Conservation (phyloP, 768 basidiomycete species). For the Russula vinacea region DNA sequence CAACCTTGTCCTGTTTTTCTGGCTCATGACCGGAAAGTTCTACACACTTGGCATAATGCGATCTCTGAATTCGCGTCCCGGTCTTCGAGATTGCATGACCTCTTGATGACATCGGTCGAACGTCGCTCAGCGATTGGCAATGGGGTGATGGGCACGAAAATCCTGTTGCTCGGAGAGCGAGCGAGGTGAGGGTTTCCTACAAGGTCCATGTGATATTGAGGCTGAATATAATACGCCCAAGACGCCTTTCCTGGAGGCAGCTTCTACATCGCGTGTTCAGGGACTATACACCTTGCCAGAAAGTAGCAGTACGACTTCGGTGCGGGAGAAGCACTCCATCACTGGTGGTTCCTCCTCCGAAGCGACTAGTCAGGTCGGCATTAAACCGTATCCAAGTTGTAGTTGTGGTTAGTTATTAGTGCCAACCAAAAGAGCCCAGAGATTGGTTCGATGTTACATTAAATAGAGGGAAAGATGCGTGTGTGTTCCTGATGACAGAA, state of each 20-base stretch:
- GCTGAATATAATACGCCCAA: background rate
- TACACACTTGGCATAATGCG: conserved; percentile 37
- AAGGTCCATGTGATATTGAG: conserved; percentile 1
- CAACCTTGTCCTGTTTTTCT: conserved; percentile 47
- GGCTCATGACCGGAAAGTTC: conserved; percentile 50
- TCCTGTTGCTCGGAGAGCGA: conserved; percentile 13
- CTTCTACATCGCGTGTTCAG: conserved; percentile 9
- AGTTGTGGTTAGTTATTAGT: conserved; percentile 1
- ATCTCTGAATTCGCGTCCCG: conserved; percentile 35
- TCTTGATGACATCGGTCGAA: conserved; percentile 44
- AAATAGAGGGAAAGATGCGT: background rate
- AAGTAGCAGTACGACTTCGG: background rate
- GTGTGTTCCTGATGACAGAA: too few species aligned
- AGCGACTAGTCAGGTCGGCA: background rate
- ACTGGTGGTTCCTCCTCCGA: background rate
- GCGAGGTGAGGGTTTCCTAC: conserved; percentile 16
- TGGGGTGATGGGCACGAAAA: conserved; percentile 34
- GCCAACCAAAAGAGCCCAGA: background rate
- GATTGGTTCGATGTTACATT: too few species aligned
- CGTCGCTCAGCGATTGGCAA: conserved; percentile 41
- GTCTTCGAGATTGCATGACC: conserved; percentile 37
- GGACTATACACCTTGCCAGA: conserved; percentile 1
- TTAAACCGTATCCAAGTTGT: background rate
- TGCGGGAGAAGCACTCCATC: background rate
- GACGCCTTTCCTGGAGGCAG: conserved; percentile 10